Conservation (phyloP, 768 basidiomycete species). For the Holtermanniella nyarrowii region DNA sequence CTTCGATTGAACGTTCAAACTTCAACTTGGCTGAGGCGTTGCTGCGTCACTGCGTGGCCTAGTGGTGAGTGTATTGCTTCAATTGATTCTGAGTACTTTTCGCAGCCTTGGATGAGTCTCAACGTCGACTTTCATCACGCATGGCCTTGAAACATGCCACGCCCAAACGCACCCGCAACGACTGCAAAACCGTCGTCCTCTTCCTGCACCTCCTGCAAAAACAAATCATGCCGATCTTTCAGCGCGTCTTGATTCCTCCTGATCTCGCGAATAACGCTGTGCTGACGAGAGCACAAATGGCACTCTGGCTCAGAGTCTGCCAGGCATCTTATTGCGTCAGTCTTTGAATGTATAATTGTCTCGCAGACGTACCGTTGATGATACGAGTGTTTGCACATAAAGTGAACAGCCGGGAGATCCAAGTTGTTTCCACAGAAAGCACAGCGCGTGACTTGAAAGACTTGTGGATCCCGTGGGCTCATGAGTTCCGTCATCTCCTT, state of each 20-base stretch:
- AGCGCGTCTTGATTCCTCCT: conserved; percentile 72
- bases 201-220: conserved; percentile 41
- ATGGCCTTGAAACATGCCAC: conserved; percentile 34
- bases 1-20: no score
- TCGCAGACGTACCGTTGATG: conserved; percentile 62
- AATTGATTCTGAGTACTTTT: no score
- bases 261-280: conserved; percentile 82
- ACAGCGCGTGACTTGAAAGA: conserved; percentile 92
- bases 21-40: no score
- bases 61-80: no score
- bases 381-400: conserved; percentile 97
- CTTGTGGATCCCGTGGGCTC: conserved; percentile 64
- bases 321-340: conserved; percentile 54
- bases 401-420: conserved; percentile 86
- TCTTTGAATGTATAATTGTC: not conserved
- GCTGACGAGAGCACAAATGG: conserved; percentile 74
- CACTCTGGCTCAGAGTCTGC: conserved; percentile 82
- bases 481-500: conserved; percentile 71
- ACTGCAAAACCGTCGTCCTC: conserved; percentile 41
- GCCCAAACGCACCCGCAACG: conserved; percentile 40
- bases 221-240: conserved; percentile 45
- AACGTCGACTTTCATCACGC: no score
- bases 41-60: no score
- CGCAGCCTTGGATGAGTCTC: no score
- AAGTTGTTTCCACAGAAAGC: conserved; percentile 79